Percentiles rank a stretch among this genome's conserved stretches.
Evolutionary conservation across 352 stramenopile species (phyloP).

Genomic region (Pythium dissotocum): DNA sequence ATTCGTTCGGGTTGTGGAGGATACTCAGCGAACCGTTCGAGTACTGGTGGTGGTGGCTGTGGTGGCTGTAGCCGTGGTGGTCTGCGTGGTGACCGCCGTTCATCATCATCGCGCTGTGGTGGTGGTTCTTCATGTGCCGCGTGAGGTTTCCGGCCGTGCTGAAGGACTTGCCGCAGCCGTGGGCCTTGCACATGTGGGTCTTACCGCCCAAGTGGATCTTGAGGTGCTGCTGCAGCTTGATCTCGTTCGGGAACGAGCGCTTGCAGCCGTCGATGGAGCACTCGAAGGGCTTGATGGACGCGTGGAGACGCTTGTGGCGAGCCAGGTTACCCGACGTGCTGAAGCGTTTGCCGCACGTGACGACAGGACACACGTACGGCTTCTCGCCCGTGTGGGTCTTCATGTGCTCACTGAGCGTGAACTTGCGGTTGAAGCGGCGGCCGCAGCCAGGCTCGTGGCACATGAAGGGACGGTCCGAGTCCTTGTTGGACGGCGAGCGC

Average conservation of each 20-base stretch:
- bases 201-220: slow-evolving; percentile 52
- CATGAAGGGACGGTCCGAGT: slow-evolving; percentile 32
- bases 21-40: slow-evolving; percentile 16
- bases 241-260: slow-evolving; percentile 47
- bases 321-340: slow-evolving; percentile 70
- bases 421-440: slow-evolving; percentile 67
- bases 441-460: slow-evolving; percentile 51
- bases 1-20: slow-evolving; percentile 16
- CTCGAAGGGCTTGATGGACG: slow-evolving; percentile 43
- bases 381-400: slow-evolving; percentile 83
- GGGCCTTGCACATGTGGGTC: slow-evolving; percentile 47
- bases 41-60: slow-evolving; percentile 8
- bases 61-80: slow-evolving; percentile 15
- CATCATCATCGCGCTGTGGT: slow-evolving; percentile 26
- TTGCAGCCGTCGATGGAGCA: slow-evolving; percentile 48
- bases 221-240: slow-evolving; percentile 52
- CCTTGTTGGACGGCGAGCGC: background rate
- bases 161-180: slow-evolving; percentile 59
- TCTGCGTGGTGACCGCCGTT: background rate
- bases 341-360: slow-evolving; percentile 63
- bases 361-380: slow-evolving; percentile 56
- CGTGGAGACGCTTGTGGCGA: slow-evolving; percentile 60
- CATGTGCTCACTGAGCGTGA: slow-evolving; percentile 71
- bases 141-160: slow-evolving; percentile 71
- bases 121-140: slow-evolving; percentile 64